Base-by-base conservation (phyloP, 2,329 filamentous ascomycete genomes). In the Talaromyces islandicus region DNA sequence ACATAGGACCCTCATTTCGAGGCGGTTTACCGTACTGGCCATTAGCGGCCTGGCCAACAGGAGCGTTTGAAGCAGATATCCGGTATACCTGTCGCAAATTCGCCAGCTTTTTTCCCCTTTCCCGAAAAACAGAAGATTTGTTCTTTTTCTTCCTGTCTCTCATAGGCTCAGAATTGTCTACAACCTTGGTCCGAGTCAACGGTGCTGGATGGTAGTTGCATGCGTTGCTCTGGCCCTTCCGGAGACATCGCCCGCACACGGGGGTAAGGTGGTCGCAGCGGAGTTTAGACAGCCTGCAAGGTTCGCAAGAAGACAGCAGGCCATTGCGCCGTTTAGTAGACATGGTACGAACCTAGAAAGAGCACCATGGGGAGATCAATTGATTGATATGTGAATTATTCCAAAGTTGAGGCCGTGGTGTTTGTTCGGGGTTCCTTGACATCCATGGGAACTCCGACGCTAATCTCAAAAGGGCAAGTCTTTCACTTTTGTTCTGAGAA, bases 131-230 rank as follows among this genome's bases (percentile, higher is more conserved):
- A 53, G 17, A 17, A 4, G 2, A 38, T 24, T 54, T 55, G 4
- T 50, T 43, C 29, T 30, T 25, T 53, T 21, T 32, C 38, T 32
- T 14, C 43, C 24, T 14, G 29, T 21, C 24, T 27, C 25, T 43
- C 21, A 29, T 14, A 52, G 46, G 10, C 21, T 19, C 19, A 10
- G 25, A 1, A 11, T 48, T 56, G 14, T 56, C 32, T 29, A 35
- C n/a, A 17, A 21, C 21, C 17, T 55, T 55, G 14, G 50, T 4
- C 38, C 62, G 64, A 11, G 63, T 64, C 43, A 63, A 54, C 1
- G 63, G 64, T 19, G 64, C 61, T 35, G 62, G 57, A 46, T 63
- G 61, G 46, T 68, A 69, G 32, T 63, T 53, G 35, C 64, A 66
- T 1, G 51, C 30, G 4, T 60, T 62, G 12, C 54, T 35, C 19